Evolutionary conservation across 305 asterid species (phyloP).

Genomic region (Salvia sclarea): DNA sequence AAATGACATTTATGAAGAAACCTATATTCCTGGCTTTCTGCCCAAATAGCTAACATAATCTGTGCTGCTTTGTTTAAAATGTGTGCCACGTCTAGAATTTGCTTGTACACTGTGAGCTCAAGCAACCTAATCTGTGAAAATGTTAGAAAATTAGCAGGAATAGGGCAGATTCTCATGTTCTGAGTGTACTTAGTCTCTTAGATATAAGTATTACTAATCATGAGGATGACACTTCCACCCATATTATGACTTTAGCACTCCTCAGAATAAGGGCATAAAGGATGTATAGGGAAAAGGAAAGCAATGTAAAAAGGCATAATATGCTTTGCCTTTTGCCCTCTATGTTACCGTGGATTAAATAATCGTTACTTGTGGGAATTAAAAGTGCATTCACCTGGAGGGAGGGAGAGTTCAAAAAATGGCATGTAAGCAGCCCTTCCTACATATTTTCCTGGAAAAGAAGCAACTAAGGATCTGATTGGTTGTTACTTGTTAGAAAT

Average conservation of each 20-base stretch:
- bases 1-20: background rate
- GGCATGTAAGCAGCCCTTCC: background rate
- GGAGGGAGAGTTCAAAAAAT: background rate
- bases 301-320: constrained; percentile 18
- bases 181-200: background rate
- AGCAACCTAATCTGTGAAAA: constrained; percentile 17
- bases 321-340: background rate
- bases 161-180: background rate
- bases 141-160: no score
- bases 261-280: background rate
- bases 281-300: background rate
- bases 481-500: background rate
- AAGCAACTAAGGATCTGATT: background rate
- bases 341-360: constrained; percentile 3
- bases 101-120: background rate
- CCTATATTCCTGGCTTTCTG: background rate
- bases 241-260: background rate
- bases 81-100: background rate
- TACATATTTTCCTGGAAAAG: background rate
- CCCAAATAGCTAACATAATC: background rate
- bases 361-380: constrained; percentile 8
- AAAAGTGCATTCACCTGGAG: background rate
- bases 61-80: background rate
- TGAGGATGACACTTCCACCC: background rate
- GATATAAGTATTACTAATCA: background rate